Conservation (phyloP, 345 rosid species). For the Melastoma malabathricum region DNA sequence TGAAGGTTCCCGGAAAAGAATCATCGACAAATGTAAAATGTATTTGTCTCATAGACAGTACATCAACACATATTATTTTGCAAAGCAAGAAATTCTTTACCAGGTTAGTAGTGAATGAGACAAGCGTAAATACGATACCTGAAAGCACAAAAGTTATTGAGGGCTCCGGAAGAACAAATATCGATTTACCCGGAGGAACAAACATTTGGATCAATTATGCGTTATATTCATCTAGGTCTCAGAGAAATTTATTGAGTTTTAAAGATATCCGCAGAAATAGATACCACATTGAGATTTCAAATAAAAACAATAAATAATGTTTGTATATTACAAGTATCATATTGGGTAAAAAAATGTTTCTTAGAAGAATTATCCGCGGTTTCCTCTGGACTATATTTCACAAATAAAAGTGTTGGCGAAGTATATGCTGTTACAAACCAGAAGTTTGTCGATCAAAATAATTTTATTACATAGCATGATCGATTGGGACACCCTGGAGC, state of each 20-base stretch:
- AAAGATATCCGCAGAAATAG: background rate
- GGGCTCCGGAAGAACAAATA: too few species aligned
- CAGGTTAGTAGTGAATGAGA: background rate
- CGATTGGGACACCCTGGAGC: too few species aligned
- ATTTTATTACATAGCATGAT: too few species aligned
- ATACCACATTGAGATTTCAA: background rate
- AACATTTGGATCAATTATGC: background rate
- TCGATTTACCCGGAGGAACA: background rate
- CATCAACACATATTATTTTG: background rate
- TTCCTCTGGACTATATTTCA: too few species aligned
- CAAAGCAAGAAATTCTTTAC: background rate
- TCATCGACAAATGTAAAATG: background rate
- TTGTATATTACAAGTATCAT: background rate
- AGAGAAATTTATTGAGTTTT: background rate
- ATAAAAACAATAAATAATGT: background rate
- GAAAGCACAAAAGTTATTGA: background rate
- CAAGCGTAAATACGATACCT: background rate
- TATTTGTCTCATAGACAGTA: constrained; percentile 3
- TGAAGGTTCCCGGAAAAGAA: too few species aligned
- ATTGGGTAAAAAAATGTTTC: background rate
- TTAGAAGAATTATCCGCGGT: background rate
- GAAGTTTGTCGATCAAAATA: too few species aligned
- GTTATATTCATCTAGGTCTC: background rate
- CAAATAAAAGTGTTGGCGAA: too few species aligned
- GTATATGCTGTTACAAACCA: too few species aligned